phyloP scores from a whole-genome alignment of 495 filamentous ascomycete genomes.

The Aspergillus coremiiformis region DNA sequence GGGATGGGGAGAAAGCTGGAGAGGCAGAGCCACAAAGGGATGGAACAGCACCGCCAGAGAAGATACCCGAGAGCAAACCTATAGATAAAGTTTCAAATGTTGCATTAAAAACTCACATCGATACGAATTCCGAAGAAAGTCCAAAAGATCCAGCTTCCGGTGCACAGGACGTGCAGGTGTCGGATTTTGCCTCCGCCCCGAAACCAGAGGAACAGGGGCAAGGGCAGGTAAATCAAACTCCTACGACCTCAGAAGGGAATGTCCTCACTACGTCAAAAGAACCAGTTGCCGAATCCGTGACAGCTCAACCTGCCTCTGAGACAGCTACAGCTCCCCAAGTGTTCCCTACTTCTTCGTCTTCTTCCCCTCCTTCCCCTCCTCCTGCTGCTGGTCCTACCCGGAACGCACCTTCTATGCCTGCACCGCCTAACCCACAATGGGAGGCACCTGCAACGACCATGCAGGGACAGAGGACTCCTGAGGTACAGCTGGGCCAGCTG shows the following conservation, averaged over 20 bases:
- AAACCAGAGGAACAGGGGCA: not conserved
- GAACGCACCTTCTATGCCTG: not conserved
- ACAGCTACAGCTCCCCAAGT: not conserved
- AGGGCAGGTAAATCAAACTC: not conserved
- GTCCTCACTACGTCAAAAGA: not conserved
- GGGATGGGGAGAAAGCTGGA: slow-evolving; percentile 28
- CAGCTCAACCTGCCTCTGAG: slow-evolving; percentile 4
- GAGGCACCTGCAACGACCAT: slow-evolving; percentile 11
- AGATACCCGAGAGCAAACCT: not conserved
- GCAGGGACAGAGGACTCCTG: slow-evolving; percentile 11
- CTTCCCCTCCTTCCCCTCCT: not conserved
- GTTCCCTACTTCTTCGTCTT: too few relatives aligned
- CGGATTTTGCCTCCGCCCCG: not conserved
- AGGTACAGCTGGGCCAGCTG: slow-evolving; percentile 9
- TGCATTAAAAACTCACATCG: not conserved
- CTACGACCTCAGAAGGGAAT: slow-evolving; percentile 1
- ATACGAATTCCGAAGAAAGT: not conserved
- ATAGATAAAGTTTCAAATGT: not conserved
- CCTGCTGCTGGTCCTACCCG: not conserved
- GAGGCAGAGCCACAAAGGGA: not conserved
- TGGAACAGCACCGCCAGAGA: not conserved
- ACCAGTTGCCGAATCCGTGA: not conserved
- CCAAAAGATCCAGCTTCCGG: not conserved
- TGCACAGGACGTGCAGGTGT: not conserved
- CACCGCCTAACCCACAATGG: slow-evolving; percentile 1